Base-by-base conservation (phyloP, 2,329 filamentous ascomycete genomes). In the Ophiostoma perfectum region DNA sequence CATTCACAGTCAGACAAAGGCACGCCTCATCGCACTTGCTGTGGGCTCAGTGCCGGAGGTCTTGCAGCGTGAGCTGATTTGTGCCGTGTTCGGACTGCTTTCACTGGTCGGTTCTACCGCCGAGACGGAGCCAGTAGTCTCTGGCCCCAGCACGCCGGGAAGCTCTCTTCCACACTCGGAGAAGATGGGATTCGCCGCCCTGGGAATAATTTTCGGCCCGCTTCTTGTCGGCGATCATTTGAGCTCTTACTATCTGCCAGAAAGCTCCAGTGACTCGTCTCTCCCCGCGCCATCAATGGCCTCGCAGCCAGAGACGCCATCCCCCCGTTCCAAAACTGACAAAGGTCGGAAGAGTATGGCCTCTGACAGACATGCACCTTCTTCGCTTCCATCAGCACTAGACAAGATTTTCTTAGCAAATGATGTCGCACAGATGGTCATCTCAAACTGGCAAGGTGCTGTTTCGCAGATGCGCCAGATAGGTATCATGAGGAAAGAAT, bases 191-290 rank as follows among this genome's bases (percentile, higher is more conserved):
- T 90, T 88, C 73, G 81, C 78, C 66, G 82, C 87, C 1, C 78
- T 90, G 9, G 85, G 87, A 0, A 86, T 88, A 66, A 79, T 89
- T 1, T 90, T 90, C 74, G 88, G 87, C 0, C 88, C 88, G 0
- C 78, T 90, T 0, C 77, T 90, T 5, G 75, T 89, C 3, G 85
- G 87, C 2, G 83, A 88, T 60, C 75, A 86, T 16, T 77, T 88
- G 42, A 80, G 83, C 18, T 76, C 79, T 16, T 87, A 85, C 72
- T 38, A 44, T 18, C 6, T 52, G 27, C 39, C 42, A 11, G 36
- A 16, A 9, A 52, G 44, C n/a, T 79, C 78, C 3, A 74, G 78
- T n/a, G 79, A 80, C 2, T 74, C 75, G 72, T 81, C 3, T 68
- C 82, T n/a, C 75, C 4, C 67, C 12, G 27, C 42, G n/a, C n/a